Evolutionary conservation across 2,329 filamentous ascomycete genomes (phyloP).

Genomic region (Stemphylium vesicarium): DNA sequence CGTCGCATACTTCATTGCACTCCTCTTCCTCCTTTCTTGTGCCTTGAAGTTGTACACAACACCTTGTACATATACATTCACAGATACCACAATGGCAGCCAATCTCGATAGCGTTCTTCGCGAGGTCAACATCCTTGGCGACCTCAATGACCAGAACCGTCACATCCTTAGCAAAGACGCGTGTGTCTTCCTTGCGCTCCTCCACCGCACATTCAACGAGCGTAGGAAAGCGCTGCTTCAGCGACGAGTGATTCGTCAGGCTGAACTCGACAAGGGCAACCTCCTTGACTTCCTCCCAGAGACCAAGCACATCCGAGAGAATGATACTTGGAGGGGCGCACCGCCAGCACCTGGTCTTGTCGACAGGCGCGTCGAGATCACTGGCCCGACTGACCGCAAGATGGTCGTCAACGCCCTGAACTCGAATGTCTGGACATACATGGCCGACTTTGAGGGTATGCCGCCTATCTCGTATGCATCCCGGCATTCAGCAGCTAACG

Average conservation of each 20-base stretch:
- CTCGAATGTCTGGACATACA: slow-evolving; percentile 96
- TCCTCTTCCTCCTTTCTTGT: slow-evolving; percentile 18
- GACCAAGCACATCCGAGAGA: slow-evolving; percentile 93
- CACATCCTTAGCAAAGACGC: slow-evolving; percentile 94
- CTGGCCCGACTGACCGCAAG: slow-evolving; percentile 94
- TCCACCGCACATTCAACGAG: slow-evolving; percentile 92
- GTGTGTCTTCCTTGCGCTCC: slow-evolving; percentile 87
- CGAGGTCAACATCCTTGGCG: slow-evolving; percentile 85
- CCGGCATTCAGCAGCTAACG: slow-evolving; percentile 13
- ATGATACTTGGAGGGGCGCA: slow-evolving; percentile 91
- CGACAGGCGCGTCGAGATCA: slow-evolving; percentile 95
- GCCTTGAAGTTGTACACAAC: slow-evolving; percentile 13
- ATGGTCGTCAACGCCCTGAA: slow-evolving; percentile 99
- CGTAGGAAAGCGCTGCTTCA: slow-evolving; percentile 89
- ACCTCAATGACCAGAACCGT: slow-evolving; percentile 76
- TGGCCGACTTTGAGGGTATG: slow-evolving; percentile 97
- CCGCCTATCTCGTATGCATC: background rate
- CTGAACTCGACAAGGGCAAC: slow-evolving; percentile 87
- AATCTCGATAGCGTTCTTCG: slow-evolving; percentile 76
- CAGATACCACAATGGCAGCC: slow-evolving; percentile 47
- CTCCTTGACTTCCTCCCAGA: slow-evolving; percentile 95
- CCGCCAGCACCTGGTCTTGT: slow-evolving; percentile 89
- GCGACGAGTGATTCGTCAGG: slow-evolving; percentile 83
- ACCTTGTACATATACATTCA: slow-evolving; percentile 13
- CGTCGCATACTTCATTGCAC: slow-evolving; percentile 31